Percentiles rank a stretch among this genome's conserved stretches.
Evolutionary conservation across 2,329 filamentous ascomycete genomes (phyloP).

Genomic region (Aquanectria penicillioides): DNA sequence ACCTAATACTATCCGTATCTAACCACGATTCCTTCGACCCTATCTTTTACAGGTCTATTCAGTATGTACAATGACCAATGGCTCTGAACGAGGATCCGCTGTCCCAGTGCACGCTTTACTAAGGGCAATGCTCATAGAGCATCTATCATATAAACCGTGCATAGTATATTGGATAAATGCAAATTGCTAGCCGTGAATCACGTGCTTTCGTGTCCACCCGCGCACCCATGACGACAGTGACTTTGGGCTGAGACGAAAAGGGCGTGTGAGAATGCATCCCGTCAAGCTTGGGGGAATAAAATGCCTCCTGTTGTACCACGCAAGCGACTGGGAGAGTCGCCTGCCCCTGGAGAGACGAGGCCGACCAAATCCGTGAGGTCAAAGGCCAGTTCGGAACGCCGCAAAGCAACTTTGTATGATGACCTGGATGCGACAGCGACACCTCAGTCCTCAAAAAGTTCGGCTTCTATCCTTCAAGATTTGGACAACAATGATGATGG

Average conservation of each 20-base stretch:
- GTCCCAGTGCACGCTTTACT: too few species aligned
- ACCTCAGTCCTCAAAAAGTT: slow-evolving; percentile 54
- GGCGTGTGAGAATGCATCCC: slow-evolving; percentile 23
- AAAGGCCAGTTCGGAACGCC: slow-evolving; percentile 38
- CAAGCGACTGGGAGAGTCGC: slow-evolving; percentile 68
- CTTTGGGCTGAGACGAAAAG: background rate
- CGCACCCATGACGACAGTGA: slow-evolving; percentile 23
- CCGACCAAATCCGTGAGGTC: slow-evolving; percentile 40
- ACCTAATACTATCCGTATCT: too few species aligned
- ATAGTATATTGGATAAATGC: too few species aligned
- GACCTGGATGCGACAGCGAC: slow-evolving; percentile 64
- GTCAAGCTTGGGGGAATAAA: slow-evolving; percentile 17
- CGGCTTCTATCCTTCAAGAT: slow-evolving; percentile 53
- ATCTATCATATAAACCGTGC: too few species aligned
- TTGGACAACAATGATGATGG: slow-evolving; percentile 55
- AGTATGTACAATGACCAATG: too few species aligned
- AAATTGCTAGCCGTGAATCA: slow-evolving; percentile 14
- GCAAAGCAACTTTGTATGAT: slow-evolving; percentile 69
- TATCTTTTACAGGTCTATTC: too few species aligned
- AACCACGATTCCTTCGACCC: too few species aligned
- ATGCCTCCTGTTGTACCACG: slow-evolving; percentile 78
- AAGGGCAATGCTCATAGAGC: too few species aligned
- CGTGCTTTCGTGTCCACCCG: slow-evolving; percentile 33
- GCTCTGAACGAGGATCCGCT: too few species aligned
- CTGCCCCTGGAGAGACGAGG: slow-evolving; percentile 42